phyloP scores from a whole-genome alignment of 345 rosid species.

The Eutrema yunnanense region DNA sequence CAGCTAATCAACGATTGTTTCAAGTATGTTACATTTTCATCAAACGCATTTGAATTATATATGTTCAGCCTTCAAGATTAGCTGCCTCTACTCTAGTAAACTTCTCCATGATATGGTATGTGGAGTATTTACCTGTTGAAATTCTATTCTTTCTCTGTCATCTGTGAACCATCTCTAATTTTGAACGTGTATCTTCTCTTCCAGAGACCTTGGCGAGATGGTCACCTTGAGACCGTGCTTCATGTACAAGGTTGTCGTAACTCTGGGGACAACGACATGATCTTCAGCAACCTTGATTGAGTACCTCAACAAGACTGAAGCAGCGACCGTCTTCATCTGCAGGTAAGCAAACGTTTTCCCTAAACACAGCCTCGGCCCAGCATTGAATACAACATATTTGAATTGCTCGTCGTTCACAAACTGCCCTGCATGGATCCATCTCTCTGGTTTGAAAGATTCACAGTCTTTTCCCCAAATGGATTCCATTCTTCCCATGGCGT shows the following conservation, averaged over 20 bases:
- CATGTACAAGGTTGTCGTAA: slow-evolving; percentile 27
- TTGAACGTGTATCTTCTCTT: background rate
- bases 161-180: background rate
- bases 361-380: slow-evolving; percentile 37
- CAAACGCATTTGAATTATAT: no score
- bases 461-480: slow-evolving; percentile 50
- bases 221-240: slow-evolving; percentile 26
- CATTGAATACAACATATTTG: slow-evolving; percentile 42
- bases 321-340: slow-evolving; percentile 39
- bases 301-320: slow-evolving; percentile 27
- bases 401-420: slow-evolving; percentile 27
- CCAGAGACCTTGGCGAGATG: slow-evolving; percentile 5
- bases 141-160: background rate
- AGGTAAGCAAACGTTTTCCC: slow-evolving; percentile 40
- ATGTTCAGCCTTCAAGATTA: no score
- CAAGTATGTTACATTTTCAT: no score
- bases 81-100: background rate
- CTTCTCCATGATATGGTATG: background rate
- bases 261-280: slow-evolving; percentile 26
- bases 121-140: background rate
- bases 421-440: slow-evolving; percentile 35
- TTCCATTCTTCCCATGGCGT: slow-evolving; percentile 67
- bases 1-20: no score
- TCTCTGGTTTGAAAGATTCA: slow-evolving; percentile 48
- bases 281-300: slow-evolving; percentile 23